phyloP scores from a whole-genome alignment of 2,329 filamentous ascomycete species.

The Pezicula neosporulosa region DNA sequence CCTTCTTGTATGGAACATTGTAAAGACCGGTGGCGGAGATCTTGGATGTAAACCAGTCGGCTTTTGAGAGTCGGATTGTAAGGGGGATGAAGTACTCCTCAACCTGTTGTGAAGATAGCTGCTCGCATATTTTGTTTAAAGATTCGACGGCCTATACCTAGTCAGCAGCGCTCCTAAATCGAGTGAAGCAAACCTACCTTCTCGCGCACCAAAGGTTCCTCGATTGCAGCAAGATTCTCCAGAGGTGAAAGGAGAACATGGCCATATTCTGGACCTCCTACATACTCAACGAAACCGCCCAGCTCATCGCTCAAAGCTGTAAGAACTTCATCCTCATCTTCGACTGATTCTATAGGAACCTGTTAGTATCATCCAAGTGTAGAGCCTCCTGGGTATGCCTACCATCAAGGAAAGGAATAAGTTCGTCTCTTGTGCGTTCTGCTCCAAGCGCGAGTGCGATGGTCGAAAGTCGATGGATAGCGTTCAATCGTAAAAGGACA shows the following conservation, averaged over 20 bases:
- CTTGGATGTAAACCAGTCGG: conserved; percentile 99
- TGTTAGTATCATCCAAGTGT: conserved; percentile 7
- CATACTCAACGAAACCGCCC: conserved; percentile 94
- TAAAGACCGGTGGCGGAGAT: conserved; percentile 96
- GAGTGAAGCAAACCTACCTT: conserved; percentile 60
- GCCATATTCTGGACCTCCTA: conserved; percentile 88
- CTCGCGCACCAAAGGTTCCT: conserved; percentile 95
- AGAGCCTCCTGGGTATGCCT: conserved; percentile 36
- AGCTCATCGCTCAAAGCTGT: conserved; percentile 97
- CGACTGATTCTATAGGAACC: conserved; percentile 79
- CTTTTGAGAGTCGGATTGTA: conserved; percentile 92
- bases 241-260: conserved; percentile 95
- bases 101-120: conserved; percentile 87
- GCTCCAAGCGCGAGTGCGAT: conserved; percentile 95
- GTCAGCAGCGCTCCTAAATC: conserved; percentile 11
- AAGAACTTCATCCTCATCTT: conserved; percentile 97
- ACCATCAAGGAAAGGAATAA: conserved; percentile 99
- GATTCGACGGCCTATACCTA: conserved; percentile 83
- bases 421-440: conserved; percentile 95
- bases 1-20: conserved; percentile 89
- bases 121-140: conserved; percentile 96
- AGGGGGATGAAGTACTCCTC: conserved; percentile 98
- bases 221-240: conserved; percentile 97
- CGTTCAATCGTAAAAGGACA: conserved; percentile 95
- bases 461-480: conserved; percentile 95